These are phyloP conservation scores for Raffaelea ambrosiae DNA, from an alignment of 2,329 filamentous ascomycete genomes.

Conservation along the genomic window DNA sequence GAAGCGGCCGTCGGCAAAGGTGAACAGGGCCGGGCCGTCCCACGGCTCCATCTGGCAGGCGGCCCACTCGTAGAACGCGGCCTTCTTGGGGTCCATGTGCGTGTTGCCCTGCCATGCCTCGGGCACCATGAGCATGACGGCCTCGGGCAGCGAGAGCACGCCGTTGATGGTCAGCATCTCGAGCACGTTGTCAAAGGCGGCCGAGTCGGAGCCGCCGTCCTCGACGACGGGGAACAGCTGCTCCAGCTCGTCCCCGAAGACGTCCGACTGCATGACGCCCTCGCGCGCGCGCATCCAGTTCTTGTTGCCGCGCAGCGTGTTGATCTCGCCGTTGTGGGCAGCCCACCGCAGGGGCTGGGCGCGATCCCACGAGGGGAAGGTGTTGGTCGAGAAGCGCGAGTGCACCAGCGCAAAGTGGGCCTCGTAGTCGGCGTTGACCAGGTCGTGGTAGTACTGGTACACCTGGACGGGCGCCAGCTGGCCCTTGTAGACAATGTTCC, in stretches of 20 bases:
- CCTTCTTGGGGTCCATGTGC: conserved; percentile 87
- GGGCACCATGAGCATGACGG: conserved; percentile 97
- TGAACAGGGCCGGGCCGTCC: conserved; percentile 95
- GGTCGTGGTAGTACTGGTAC: conserved; percentile 95
- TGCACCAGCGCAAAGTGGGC: conserved; percentile 95
- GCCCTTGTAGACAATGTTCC: conserved; percentile 98
- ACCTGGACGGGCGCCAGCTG: conserved; percentile 91
- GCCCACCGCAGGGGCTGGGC: conserved; percentile 95
- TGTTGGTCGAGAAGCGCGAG: conserved; percentile 96
- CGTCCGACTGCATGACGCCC: conserved; percentile 84
- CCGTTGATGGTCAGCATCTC: conserved; percentile 93
- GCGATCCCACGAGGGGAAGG: conserved; percentile 96
- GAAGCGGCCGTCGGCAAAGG: conserved; percentile 91
- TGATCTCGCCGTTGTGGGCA: conserved; percentile 97
- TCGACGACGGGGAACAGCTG: conserved; percentile 89
- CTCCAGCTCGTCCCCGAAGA: conserved; percentile 90
- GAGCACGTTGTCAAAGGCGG: conserved; percentile 93
- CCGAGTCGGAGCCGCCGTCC: conserved; percentile 92
- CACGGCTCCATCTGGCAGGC: conserved; percentile 98
- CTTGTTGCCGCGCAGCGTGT: conserved; percentile 94
- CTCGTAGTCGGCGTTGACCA: conserved; percentile 95
- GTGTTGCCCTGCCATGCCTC: conserved; percentile 96
- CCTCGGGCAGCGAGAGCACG: conserved; percentile 87
- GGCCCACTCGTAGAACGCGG: conserved; percentile 97
- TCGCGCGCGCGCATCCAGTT: conserved; percentile 99